phyloP scores from a whole-genome alignment of 1,284 basidiomycete genomes.

The Ceratobasidium sp. region DNA sequence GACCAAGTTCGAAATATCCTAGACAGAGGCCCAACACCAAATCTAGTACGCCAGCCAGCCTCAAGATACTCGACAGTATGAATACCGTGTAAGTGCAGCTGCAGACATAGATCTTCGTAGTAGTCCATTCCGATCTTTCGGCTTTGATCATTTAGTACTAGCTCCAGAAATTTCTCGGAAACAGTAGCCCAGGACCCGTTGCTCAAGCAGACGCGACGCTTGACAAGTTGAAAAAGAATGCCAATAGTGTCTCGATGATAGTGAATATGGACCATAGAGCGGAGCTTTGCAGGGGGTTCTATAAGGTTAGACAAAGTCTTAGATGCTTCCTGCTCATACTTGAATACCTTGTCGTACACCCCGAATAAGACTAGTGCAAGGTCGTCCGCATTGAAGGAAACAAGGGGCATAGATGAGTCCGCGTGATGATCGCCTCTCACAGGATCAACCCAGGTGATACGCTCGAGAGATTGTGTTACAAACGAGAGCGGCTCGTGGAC shows the following conservation, averaged over 20 bases:
- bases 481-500: background rate
- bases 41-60: background rate
- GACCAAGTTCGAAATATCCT: background rate
- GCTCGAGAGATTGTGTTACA: slow-evolving; percentile 13
- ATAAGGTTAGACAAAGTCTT: no score
- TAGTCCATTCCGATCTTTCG: background rate
- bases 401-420: no score
- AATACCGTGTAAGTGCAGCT: background rate
- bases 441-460: slow-evolving; percentile 27
- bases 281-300: background rate
- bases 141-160: background rate
- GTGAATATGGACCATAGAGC: background rate
- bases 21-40: background rate
- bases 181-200: slow-evolving; percentile 12
- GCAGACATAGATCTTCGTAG: background rate
- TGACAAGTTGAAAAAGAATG: background rate
- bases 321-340: background rate
- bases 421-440: slow-evolving; percentile 10
- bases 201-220: background rate
- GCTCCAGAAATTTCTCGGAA: background rate
- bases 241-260: slow-evolving; percentile 20
- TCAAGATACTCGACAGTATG: background rate
- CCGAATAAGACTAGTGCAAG: background rate
- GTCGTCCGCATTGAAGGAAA: slow-evolving; percentile 8
- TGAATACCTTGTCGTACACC: slow-evolving; percentile 52